These are phyloP conservation scores for Trichothecium roseum DNA, from an alignment of 2,329 filamentous ascomycete species.

Conservation along the genomic window DNA sequence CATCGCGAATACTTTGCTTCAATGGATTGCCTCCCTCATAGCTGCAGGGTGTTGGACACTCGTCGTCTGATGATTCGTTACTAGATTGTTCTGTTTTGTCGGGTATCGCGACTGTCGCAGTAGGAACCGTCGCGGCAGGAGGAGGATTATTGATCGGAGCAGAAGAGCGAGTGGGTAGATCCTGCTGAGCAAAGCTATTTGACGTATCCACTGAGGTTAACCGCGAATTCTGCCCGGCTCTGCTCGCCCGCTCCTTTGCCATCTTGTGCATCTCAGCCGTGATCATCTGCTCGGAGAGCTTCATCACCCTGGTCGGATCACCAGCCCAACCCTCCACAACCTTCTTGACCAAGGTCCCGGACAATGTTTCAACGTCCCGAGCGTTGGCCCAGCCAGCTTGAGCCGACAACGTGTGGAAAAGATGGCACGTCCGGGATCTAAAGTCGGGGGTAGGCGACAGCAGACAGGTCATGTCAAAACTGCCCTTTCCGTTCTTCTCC, in stretches of 20 bases:
- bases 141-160: too few relatives aligned
- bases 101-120: too few relatives aligned
- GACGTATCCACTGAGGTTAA: too few relatives aligned
- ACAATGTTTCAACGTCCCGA: constrained; percentile 47
- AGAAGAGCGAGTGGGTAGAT: too few relatives aligned
- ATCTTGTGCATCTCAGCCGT: constrained; percentile 12
- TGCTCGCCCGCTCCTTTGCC: constrained; percentile 7
- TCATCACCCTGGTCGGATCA: constrained; percentile 4
- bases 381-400: constrained; percentile 51
- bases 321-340: constrained; percentile 30
- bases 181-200: too few relatives aligned
- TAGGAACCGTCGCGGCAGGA: too few relatives aligned
- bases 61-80: constrained; percentile 6
- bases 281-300: constrained; percentile 10
- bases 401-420: constrained; percentile 27
- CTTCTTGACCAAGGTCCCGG: constrained; percentile 36
- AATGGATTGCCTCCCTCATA: not conserved
- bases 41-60: not conserved
- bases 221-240: not conserved
- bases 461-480: constrained; percentile 15
- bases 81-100: not conserved
- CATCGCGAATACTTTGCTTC: constrained; percentile 32
- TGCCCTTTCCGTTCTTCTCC: constrained; percentile 7
- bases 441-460: constrained; percentile 9
- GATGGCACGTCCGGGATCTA: constrained; percentile 5